Percentiles rank a stretch among this genome's conserved stretches.
These are phyloP conservation scores for Tylopilus subfusipes DNA, from an alignment of 768 basidiomycete genomes.

Conservation along the genomic window DNA sequence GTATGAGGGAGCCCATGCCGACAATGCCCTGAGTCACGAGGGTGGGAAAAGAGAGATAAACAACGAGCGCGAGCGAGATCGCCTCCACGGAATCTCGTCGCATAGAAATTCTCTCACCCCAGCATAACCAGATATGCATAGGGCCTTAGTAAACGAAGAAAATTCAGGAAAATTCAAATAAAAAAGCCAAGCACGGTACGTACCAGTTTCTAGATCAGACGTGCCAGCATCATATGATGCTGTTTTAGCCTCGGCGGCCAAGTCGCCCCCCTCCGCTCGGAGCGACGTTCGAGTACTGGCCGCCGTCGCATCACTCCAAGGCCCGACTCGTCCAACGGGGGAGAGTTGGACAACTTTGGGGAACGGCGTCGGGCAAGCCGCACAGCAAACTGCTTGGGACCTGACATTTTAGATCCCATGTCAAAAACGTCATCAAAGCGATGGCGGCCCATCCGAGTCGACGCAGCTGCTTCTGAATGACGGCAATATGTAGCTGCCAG, in stretches of 20 bases:
- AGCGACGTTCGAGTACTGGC: slow-evolving; percentile 1
- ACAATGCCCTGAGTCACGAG: slow-evolving; percentile 1
- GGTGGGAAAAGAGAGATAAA: slow-evolving; percentile 3
- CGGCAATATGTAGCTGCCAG: slow-evolving; percentile 1
- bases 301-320: background rate
- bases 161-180: background rate
- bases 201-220: background rate
- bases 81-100: slow-evolving; percentile 2
- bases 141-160: background rate
- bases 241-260: background rate
- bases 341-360: background rate
- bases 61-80: slow-evolving; percentile 1
- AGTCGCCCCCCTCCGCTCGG: background rate
- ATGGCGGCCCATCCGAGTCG: too few species aligned
- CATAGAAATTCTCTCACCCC: background rate
- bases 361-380: background rate
- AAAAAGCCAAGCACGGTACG: background rate
- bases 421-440: slow-evolving; percentile 9
- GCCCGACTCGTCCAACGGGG: slow-evolving; percentile 4
- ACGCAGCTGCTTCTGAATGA: slow-evolving; percentile 1
- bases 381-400: background rate
- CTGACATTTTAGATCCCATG: slow-evolving; percentile 4
- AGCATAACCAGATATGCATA: background rate
- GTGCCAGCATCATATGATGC: background rate
- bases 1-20: slow-evolving; percentile 9